Percentiles rank a stretch among this genome's conserved stretches.
Evolutionary conservation across 2,329 filamentous ascomycete genomes (phyloP).

Genomic region (Trichoderma koningiopsis): DNA sequence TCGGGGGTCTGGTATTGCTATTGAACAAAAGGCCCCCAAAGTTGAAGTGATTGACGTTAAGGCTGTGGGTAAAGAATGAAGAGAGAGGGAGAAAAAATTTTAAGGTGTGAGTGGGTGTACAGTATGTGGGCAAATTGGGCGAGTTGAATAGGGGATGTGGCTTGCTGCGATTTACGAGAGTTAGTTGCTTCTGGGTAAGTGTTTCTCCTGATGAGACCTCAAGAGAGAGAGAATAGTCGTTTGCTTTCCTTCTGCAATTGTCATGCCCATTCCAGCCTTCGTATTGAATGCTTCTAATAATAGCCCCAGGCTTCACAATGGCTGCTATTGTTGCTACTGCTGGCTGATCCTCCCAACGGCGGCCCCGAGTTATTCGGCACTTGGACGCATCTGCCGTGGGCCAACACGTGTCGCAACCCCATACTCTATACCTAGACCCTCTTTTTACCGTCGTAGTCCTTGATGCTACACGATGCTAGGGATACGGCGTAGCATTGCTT

Average conservation of each 20-base stretch:
- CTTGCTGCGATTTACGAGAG: background rate
- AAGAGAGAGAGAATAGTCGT: background rate
- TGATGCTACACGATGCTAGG: background rate
- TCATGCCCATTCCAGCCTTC: background rate
- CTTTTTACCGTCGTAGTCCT: background rate
- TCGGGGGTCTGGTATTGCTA: background rate
- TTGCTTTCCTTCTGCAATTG: background rate
- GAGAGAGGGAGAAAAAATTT: background rate
- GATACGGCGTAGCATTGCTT: background rate
- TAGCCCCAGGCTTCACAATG: background rate
- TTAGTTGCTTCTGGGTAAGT: background rate
- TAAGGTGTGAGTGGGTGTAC: constrained; percentile 19
- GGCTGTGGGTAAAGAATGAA: background rate
- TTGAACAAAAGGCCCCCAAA: background rate
- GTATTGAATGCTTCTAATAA: constrained; percentile 4
- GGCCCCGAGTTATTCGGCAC: background rate
- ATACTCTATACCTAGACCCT: background rate
- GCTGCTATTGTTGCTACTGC: background rate
- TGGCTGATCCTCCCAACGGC: background rate
- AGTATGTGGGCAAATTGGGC: constrained; percentile 8
- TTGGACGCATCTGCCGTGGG: constrained; percentile 5
- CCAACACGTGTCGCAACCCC: background rate
- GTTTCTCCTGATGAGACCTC: background rate
- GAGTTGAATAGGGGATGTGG: background rate
- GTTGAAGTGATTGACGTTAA: background rate